Evolutionary conservation across 768 basidiomycete genomes (phyloP).

Genomic region (Trametes villosa): DNA sequence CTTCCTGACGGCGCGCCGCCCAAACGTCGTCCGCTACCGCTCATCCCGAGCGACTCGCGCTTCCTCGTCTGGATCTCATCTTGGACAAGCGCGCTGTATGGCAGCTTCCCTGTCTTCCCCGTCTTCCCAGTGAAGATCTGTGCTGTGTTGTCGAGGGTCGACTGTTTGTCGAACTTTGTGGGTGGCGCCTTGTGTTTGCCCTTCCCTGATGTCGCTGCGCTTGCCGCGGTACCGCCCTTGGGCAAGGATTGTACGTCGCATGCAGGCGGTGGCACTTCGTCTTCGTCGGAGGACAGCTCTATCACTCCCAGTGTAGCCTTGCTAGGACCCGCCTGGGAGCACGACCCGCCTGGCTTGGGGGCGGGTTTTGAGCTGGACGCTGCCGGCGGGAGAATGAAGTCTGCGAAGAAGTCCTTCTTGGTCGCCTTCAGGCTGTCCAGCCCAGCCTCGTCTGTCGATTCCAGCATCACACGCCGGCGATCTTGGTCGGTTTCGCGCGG

Average conservation of each 20-base stretch:
- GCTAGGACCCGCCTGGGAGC: neutral
- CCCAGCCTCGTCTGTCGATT: slow-evolving; percentile 49
- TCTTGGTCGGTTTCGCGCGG: slow-evolving; percentile 46
- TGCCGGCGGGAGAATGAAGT: slow-evolving; percentile 49
- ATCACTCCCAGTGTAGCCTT: neutral
- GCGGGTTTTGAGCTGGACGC: neutral
- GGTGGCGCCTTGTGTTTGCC: neutral
- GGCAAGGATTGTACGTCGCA: slow-evolving; percentile 18
- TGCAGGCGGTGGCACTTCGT: neutral
- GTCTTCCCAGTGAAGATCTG: neutral
- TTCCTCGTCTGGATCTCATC: slow-evolving; percentile 49
- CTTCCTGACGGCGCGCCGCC: slow-evolving; percentile 9
- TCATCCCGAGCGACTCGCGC: slow-evolving; percentile 50
- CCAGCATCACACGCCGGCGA: slow-evolving; percentile 56
- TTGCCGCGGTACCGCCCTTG: slow-evolving; percentile 9
- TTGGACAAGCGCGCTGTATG: slow-evolving; percentile 28
- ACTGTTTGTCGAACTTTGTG: neutral
- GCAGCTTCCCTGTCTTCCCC: neutral
- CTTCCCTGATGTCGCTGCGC: neutral
- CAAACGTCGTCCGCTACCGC: slow-evolving; percentile 23
- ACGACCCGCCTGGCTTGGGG: neutral
- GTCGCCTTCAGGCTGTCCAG: slow-evolving; percentile 47
- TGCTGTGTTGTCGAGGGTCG: neutral
- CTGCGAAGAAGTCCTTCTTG: slow-evolving; percentile 51
- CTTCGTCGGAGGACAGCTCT: slow-evolving; percentile 13